Evolutionary conservation across 1,284 basidiomycete species (phyloP).

Genomic region (Serendipita sp.): DNA sequence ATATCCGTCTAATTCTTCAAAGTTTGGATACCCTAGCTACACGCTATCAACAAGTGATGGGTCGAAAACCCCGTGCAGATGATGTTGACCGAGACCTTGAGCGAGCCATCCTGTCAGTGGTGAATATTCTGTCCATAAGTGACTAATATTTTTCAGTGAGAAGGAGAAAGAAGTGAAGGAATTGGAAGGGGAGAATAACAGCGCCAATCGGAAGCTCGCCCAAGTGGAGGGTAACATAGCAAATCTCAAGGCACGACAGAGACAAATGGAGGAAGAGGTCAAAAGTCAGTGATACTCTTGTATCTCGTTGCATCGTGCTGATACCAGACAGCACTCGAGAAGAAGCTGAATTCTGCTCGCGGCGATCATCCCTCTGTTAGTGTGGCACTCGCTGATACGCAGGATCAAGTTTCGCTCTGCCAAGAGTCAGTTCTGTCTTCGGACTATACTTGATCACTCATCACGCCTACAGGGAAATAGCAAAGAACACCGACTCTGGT

Average conservation of each 20-base stretch:
- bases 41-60: conserved; percentile 52
- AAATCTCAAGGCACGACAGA: conserved; percentile 44
- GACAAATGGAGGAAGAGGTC: conserved; percentile 46
- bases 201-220: conserved; percentile 42
- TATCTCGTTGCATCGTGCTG: background rate
- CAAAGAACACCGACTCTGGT: conserved; percentile 20
- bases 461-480: conserved; percentile 17
- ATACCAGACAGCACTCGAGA: conserved; percentile 36
- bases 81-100: conserved; percentile 63
- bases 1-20: conserved; percentile 8
- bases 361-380: conserved; percentile 27
- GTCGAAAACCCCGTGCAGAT: conserved; percentile 40
- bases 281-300: conserved; percentile 31
- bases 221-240: conserved; percentile 47
- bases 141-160: conserved; percentile 29
- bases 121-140: conserved; percentile 1
- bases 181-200: conserved; percentile 35
- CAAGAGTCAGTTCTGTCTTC: conserved; percentile 33
- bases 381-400: conserved; percentile 43
- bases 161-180: conserved; percentile 50
- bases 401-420: conserved; percentile 35
- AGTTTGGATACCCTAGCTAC: conserved; percentile 49
- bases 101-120: conserved; percentile 38
- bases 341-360: conserved; percentile 25
- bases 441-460: background rate